Conservation (phyloP, 805 yeast genomes). For the Yarrowia sp. region DNA sequence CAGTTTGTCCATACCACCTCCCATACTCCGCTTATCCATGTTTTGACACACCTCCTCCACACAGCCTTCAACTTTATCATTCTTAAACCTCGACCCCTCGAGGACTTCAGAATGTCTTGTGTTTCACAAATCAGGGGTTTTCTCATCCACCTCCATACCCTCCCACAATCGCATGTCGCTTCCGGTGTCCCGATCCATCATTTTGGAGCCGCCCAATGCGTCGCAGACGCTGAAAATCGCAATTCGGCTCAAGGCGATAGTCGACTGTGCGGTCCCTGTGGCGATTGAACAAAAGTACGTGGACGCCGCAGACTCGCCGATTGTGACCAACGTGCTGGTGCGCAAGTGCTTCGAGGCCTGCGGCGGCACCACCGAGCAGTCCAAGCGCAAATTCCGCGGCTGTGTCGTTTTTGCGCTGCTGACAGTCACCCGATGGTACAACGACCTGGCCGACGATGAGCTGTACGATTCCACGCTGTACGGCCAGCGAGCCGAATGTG, state of each 20-base stretch:
- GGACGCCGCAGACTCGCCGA: constrained; percentile 62
- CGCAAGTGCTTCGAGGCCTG: constrained; percentile 42
- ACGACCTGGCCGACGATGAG: constrained; percentile 63
- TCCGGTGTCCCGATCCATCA: constrained; percentile 22
- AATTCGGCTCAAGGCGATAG: constrained; percentile 71
- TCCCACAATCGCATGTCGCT: no score
- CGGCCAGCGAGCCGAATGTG: constrained; percentile 66
- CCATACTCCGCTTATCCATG: no score
- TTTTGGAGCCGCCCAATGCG: constrained; percentile 38
- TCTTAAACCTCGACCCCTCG: not conserved
- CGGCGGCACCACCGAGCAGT: constrained; percentile 19
- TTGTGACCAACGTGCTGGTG: constrained; percentile 50
- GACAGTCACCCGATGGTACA: constrained; percentile 82
- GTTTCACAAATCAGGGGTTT: not conserved
- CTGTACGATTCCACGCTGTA: constrained; percentile 72
- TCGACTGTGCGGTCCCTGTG: constrained; percentile 75
- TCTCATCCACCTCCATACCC: no score
- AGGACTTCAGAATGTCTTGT: no score
- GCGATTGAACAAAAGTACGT: constrained; percentile 61
- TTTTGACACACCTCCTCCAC: not conserved
- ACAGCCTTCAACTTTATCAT: constrained; percentile 24
- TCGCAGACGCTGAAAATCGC: constrained; percentile 55
- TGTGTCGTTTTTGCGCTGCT: constrained; percentile 71
- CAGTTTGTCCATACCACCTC: no score
- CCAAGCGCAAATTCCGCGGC: constrained; percentile 32